These are phyloP conservation scores for Pythium aristosporum DNA, from an alignment of 352 stramenopile genomes.

Conservation along the genomic window DNA sequence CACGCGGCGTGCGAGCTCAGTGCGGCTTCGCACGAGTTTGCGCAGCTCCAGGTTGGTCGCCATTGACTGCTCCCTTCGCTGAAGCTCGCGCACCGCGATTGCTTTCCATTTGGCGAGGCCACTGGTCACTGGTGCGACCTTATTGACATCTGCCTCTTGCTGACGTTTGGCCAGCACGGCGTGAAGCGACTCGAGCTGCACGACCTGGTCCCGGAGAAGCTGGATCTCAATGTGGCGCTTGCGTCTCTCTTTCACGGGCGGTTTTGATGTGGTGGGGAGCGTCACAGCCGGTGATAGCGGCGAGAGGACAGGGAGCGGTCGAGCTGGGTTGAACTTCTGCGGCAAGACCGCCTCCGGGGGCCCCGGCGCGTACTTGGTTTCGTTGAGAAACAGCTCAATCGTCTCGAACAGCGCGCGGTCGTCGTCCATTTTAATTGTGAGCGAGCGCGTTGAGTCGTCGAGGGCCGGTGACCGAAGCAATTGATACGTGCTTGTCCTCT, in stretches of 20 bases:
- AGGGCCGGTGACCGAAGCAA: too few species aligned
- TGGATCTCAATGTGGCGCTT: conserved; percentile 5
- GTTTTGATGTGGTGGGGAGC: background rate
- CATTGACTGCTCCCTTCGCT: background rate
- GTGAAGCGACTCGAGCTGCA: conserved; percentile 3
- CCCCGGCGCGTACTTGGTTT: background rate
- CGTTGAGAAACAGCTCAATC: background rate
- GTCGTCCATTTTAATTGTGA: background rate
- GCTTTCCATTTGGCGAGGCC: background rate
- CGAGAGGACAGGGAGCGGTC: too few species aligned
- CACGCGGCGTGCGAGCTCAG: background rate
- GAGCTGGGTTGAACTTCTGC: too few species aligned
- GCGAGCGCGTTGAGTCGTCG: too few species aligned
- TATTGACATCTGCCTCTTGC: background rate
- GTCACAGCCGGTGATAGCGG: background rate
- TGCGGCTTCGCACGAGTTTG: background rate
- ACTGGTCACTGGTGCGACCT: background rate
- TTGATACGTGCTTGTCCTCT: background rate
- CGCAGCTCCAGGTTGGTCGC: conserved; percentile 6
- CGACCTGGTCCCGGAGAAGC: background rate
- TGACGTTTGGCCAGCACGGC: background rate
- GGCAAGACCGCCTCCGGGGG: too few species aligned
- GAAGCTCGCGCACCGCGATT: background rate
- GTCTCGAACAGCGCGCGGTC: background rate
- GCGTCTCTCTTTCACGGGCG: background rate